Evolutionary conservation across 1,139 yeast genomes (phyloP).

Genomic region (Candida pseudoviswanathii): DNA sequence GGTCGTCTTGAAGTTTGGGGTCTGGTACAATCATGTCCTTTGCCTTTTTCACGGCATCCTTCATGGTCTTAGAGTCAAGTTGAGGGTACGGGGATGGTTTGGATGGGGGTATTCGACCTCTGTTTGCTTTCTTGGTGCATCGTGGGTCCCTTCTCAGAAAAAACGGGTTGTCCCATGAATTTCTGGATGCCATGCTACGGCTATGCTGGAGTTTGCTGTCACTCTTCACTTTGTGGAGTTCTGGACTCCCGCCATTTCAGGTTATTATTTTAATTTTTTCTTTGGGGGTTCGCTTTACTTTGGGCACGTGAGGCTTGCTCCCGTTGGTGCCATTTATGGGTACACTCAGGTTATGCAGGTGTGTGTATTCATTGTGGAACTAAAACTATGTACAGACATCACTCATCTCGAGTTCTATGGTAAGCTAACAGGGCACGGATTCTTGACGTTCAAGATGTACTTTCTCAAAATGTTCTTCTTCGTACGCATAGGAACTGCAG

Average conservation of each 20-base stretch:
- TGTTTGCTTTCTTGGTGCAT: neutral
- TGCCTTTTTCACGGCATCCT: conserved; percentile 8
- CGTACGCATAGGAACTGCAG: conserved; percentile 27
- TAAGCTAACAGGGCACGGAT: conserved; percentile 36
- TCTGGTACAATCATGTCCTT: conserved; percentile 11
- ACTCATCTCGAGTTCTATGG: conserved; percentile 3
- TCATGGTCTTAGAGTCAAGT: conserved; percentile 3
- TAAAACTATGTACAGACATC: conserved; percentile 1
- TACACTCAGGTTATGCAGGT: neutral
- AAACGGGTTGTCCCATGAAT: neutral
- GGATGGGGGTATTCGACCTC: neutral
- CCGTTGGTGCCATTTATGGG: neutral
- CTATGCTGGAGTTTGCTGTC: too few relatives aligned
- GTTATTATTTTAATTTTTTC: neutral
- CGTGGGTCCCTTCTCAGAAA: neutral
- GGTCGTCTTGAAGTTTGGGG: conserved; percentile 1
- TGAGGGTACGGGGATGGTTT: neutral
- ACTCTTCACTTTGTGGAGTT: too few relatives aligned
- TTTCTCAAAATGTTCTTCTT: conserved; percentile 46
- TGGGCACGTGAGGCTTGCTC: neutral
- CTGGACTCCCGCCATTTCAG: too few relatives aligned
- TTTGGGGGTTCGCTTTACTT: neutral
- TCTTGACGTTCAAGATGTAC: conserved; percentile 38
- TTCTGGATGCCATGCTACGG: neutral
- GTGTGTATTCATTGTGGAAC: neutral